Evolutionary conservation across 352 stramenopile genomes (phyloP).

Genomic region (Thalassiosira hispida): DNA sequence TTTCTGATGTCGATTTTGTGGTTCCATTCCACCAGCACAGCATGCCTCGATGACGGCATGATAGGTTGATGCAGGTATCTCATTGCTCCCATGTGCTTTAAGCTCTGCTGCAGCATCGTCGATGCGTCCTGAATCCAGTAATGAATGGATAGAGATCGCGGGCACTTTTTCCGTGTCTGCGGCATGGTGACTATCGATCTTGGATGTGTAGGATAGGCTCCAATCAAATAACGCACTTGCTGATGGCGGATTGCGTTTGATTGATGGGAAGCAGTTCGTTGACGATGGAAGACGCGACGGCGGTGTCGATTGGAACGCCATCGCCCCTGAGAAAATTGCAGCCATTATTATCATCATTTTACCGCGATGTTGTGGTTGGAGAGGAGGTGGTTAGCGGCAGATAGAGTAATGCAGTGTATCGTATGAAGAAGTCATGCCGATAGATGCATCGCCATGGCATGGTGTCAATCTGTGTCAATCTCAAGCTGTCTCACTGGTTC

Average conservation of each 20-base stretch:
- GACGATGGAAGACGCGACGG: neutral
- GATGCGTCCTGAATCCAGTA: slow-evolving; percentile 30
- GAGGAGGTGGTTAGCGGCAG: too few relatives aligned
- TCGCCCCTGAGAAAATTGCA: neutral
- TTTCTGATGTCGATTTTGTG: slow-evolving; percentile 8
- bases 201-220: slow-evolving; percentile 1
- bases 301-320: neutral
- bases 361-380: too few relatives aligned
- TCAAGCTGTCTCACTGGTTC: too few relatives aligned
- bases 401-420: too few relatives aligned
- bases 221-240: slow-evolving; percentile 5
- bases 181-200: too few relatives aligned
- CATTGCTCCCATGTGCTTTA: neutral
- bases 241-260: too few relatives aligned
- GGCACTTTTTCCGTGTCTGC: too few relatives aligned
- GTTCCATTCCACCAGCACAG: slow-evolving; percentile 28
- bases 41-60: slow-evolving; percentile 69
- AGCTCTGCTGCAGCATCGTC: slow-evolving; percentile 32
- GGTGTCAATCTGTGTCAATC: too few relatives aligned
- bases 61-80: slow-evolving; percentile 58
- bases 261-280: too few relatives aligned
- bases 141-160: slow-evolving; percentile 20
- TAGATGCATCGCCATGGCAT: too few relatives aligned
- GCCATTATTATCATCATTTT: neutral
- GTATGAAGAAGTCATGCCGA: too few relatives aligned